These are phyloP conservation scores for Tricholoma hemisulphureum DNA, from an alignment of 768 basidiomycete genomes.

Conservation along the genomic window DNA sequence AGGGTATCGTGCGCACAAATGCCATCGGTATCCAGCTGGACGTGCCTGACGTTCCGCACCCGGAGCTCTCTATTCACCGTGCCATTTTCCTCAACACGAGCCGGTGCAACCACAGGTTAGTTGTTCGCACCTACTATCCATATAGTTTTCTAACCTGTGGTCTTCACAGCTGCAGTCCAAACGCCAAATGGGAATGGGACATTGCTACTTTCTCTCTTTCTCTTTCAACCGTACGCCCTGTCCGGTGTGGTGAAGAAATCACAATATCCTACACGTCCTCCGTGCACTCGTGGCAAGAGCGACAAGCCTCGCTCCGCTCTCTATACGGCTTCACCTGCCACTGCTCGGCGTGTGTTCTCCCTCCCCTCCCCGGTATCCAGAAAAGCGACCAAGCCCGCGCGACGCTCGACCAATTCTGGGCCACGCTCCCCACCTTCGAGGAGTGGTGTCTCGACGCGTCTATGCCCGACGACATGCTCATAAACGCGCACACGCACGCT, in stretches of 20 bases:
- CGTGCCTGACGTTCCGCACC: slow-evolving; percentile 20
- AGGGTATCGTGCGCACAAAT: slow-evolving; percentile 32
- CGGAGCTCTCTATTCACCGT: slow-evolving; percentile 30
- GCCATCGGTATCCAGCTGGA: slow-evolving; percentile 31
- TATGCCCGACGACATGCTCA: slow-evolving; percentile 27
- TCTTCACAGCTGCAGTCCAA: slow-evolving; percentile 38
- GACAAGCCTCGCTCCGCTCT: slow-evolving; percentile 19
- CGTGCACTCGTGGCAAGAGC: slow-evolving; percentile 18
- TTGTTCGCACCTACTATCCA: not conserved
- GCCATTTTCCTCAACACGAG: slow-evolving; percentile 37
- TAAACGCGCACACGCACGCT: slow-evolving; percentile 31
- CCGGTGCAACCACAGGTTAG: slow-evolving; percentile 42
- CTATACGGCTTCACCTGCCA: slow-evolving; percentile 34
- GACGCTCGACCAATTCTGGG: slow-evolving; percentile 28
- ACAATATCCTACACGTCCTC: slow-evolving; percentile 35
- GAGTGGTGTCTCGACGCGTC: slow-evolving; percentile 31
- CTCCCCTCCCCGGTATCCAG: slow-evolving; percentile 9
- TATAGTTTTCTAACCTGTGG: not conserved
- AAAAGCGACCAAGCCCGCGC: slow-evolving; percentile 30
- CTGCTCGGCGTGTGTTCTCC: slow-evolving; percentile 27
- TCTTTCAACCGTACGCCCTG: slow-evolving; percentile 34
- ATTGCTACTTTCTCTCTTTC: slow-evolving; percentile 27
- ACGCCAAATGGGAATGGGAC: slow-evolving; percentile 40
- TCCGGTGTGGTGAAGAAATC: slow-evolving; percentile 35
- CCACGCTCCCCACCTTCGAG: slow-evolving; percentile 28